Conservation (phyloP, 805 yeast genomes). For the Nakazawaea anatomiae region DNA sequence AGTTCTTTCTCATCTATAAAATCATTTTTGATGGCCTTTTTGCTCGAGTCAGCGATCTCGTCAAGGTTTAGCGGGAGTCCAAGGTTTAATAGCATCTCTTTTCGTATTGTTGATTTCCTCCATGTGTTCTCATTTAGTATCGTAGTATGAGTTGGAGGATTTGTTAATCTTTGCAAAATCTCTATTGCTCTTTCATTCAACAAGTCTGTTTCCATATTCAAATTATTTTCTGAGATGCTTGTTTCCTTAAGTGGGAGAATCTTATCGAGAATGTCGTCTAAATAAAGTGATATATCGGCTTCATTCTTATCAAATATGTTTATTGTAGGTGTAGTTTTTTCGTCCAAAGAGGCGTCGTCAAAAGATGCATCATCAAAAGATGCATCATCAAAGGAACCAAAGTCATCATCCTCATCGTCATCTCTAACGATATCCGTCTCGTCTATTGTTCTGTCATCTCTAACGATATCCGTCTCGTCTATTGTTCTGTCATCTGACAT, state of each 20-base stretch:
- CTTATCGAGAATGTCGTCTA: neutral
- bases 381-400: conserved; percentile 11
- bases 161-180: conserved; percentile 3
- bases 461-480: neutral
- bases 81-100: conserved; percentile 54
- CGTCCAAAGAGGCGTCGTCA: neutral
- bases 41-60: conserved; percentile 27
- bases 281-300: neutral
- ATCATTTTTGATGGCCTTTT: neutral
- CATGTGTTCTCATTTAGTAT: conserved; percentile 29
- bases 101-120: conserved; percentile 60
- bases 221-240: too few relatives aligned
- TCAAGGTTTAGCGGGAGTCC: conserved; percentile 74
- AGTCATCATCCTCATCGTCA: conserved; percentile 8
- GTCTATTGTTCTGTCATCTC: neutral
- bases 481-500: neutral
- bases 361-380: conserved; percentile 2
- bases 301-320: neutral
- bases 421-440: neutral
- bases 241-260: neutral
- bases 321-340: neutral
- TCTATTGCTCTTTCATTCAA: conserved; percentile 4
- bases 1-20: conserved; percentile 7
- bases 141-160: neutral
- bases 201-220: neutral